Conservation (phyloP, 345 rosid species). For the Erucastrum elatum region DNA sequence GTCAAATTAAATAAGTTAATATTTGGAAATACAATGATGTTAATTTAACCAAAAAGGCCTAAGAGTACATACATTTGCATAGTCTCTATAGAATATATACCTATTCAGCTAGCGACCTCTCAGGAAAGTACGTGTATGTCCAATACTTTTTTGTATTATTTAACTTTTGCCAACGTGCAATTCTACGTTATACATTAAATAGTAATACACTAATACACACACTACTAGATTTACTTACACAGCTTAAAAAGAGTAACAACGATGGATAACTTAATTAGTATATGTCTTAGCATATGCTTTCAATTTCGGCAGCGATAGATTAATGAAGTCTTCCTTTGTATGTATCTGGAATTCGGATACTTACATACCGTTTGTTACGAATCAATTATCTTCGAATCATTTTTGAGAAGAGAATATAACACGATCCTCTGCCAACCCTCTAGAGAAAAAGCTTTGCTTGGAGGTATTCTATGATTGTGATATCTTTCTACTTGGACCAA, state of each 20-base stretch:
- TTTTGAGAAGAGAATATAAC: slow-evolving; percentile 30
- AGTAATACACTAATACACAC: background rate
- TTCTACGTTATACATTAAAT: slow-evolving; percentile 3
- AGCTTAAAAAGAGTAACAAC: slow-evolving; percentile 16
- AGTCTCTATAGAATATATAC: slow-evolving; percentile 25
- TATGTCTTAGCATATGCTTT: slow-evolving; percentile 39
- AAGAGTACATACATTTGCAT: slow-evolving; percentile 1
- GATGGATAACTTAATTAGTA: slow-evolving; percentile 29
- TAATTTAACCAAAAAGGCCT: background rate
- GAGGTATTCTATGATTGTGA: slow-evolving; percentile 30
- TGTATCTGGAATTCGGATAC: slow-evolving; percentile 35
- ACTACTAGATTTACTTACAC: background rate
- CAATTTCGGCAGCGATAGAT: slow-evolving; percentile 29
- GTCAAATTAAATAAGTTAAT: background rate
- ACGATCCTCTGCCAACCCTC: slow-evolving; percentile 19
- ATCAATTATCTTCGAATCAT: slow-evolving; percentile 29
- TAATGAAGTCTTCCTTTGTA: slow-evolving; percentile 13
- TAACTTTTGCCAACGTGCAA: slow-evolving; percentile 19
- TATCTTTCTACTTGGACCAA: slow-evolving; percentile 36
- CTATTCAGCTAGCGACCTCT: slow-evolving; percentile 22
- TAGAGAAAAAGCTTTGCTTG: slow-evolving; percentile 16
- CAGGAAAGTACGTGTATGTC: slow-evolving; percentile 25
- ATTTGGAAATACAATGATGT: slow-evolving; percentile 7
- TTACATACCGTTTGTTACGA: slow-evolving; percentile 20
- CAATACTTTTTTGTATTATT: background rate